Conservation (phyloP, 139 green algal genomes). For the Coelastrella sp. region DNA sequence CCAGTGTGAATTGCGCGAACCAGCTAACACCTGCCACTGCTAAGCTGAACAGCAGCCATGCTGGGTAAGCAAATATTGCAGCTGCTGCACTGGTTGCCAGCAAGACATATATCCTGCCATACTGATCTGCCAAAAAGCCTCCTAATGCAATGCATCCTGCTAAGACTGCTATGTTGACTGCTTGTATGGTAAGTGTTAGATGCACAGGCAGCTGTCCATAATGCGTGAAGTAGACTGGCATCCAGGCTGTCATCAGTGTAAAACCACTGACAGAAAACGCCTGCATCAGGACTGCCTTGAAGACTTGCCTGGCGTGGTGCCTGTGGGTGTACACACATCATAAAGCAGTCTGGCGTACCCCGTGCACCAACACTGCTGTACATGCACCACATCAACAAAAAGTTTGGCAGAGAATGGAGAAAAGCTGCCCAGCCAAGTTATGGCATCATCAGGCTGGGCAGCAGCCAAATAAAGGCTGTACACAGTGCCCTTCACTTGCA, state of each 20-base stretch:
- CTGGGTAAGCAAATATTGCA: constrained; percentile 15
- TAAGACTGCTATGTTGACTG: constrained; percentile 33
- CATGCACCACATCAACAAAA: too few species aligned
- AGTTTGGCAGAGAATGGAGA: too few species aligned
- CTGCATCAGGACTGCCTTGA: not conserved
- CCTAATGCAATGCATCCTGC: constrained; percentile 19
- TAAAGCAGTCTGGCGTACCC: too few species aligned
- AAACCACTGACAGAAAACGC: constrained; percentile 28
- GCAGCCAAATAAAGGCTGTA: too few species aligned
- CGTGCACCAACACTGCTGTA: too few species aligned
- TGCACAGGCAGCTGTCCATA: not conserved
- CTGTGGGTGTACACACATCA: not conserved
- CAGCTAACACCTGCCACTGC: not conserved
- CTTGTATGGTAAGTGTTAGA: not conserved
- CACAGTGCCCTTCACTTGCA: too few species aligned
- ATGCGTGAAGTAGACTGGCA: constrained; percentile 27
- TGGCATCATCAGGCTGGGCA: too few species aligned
- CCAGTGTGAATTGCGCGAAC: constrained; percentile 25
- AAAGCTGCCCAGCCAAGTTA: too few species aligned
- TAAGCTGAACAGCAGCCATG: constrained; percentile 41
- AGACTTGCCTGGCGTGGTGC: not conserved
- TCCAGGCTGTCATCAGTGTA: constrained; percentile 32
- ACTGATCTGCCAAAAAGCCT: constrained; percentile 37
- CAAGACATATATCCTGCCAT: constrained; percentile 15
- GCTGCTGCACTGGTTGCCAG: constrained; percentile 14